phyloP scores from a whole-genome alignment of 2,329 filamentous ascomycete species.

The Cercospora janseana region DNA sequence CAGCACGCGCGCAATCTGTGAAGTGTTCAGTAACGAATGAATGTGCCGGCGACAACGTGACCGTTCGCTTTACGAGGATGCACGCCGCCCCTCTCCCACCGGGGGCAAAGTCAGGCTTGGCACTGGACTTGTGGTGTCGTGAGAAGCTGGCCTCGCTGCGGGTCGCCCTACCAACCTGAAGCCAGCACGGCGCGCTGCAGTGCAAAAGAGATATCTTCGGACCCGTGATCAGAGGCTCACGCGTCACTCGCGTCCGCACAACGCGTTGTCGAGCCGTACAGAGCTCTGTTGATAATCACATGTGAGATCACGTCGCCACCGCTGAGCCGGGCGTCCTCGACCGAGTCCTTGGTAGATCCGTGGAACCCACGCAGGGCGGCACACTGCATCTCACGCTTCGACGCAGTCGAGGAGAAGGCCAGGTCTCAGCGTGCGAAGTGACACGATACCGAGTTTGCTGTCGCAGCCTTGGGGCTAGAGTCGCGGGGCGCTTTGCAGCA shows the following conservation, averaged over 20 bases:
- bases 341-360: constrained; percentile 1
- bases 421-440: not conserved
- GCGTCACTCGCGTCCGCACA: too few species aligned
- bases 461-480: not conserved
- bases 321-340: not conserved
- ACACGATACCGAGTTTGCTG: not conserved
- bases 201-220: too few species aligned
- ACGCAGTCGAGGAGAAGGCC: not conserved
- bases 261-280: not conserved
- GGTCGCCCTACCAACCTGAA: too few species aligned
- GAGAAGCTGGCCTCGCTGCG: too few species aligned
- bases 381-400: constrained; percentile 8
- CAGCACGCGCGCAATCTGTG: not conserved
- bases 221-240: too few species aligned
- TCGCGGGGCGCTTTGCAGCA: too few species aligned
- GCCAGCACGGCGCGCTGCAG: too few species aligned
- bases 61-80: not conserved
- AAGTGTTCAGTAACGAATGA: not conserved
- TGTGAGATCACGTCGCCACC: not conserved
- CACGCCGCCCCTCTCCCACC: not conserved
- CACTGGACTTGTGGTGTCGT: too few species aligned
- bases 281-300: not conserved
- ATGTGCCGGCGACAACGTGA: not conserved
- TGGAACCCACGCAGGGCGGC: constrained; percentile 2
- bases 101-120: not conserved